Evolutionary conservation across 768 basidiomycete genomes (phyloP), one percentile per base, ranked within the genome.

Genomic region (Daedaleopsis sinensis): DNA sequence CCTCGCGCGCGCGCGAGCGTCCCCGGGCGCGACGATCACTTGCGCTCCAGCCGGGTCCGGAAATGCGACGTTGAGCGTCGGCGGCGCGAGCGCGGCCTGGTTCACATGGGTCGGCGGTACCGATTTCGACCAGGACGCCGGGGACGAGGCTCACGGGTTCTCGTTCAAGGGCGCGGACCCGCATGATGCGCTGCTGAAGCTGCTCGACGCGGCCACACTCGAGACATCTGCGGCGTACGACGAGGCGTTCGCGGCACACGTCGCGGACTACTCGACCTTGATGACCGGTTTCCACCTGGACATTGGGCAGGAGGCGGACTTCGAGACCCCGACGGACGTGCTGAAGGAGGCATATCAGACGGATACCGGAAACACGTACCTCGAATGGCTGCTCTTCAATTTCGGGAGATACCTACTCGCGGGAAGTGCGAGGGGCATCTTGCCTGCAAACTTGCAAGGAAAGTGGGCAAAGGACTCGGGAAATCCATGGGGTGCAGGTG

Each of bases 331-430:
- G 23, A 92, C 89, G 16, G 82, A 90, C 68, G 76, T 79, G 61
- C 74, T 91, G 36, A 75, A 81, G 53, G 70, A 73, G 1, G 74
- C 76, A 52, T 92, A 92, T 67, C 67, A 77, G 55, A 76, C 79
- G 13, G 81, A 84, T 50, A 71, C 73, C 8, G 88, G 87, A 7
- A 83, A 90, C 62, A 67, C 80, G 36, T 91, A 91, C 68, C 64
- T 92, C 24, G 90, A 92, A 70, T 90, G 88, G 88, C 52, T 92
- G 39, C 59, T 85, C 62, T 91, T 91, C 73, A 90, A 91, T 69
- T 87, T 80, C 66, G 90, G 88, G 21, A 76, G 90, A 52, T 91
- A 91, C 65, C 67, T 91, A 67, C 76, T 91, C 21, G 76, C 79
- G 27, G 80, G 82, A 61, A 88, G 87, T 65, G 82, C 85, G 10